Evolutionary conservation across 2,329 filamentous ascomycete species (phyloP), one percentile per base, ranked within the genome.

Genomic region (Diaporthe sp.): DNA sequence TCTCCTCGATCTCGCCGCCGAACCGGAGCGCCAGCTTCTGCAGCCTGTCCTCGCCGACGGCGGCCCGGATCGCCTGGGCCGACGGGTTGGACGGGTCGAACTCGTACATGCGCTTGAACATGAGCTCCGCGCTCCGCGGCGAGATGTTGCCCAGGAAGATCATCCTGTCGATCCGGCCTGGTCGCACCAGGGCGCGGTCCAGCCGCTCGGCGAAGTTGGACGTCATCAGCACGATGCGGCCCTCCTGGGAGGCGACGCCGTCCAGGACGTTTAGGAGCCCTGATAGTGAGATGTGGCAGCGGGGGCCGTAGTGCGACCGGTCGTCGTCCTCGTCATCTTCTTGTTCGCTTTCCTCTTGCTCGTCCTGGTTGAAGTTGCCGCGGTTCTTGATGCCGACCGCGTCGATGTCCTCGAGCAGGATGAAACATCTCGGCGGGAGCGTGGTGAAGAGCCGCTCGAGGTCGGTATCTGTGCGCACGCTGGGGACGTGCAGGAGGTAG

Each of bases 151-250:
- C 85, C 68, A 95, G 91, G 19, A 86, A 81, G 12, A 94, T 87
- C 75, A 54, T 89, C 81, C 90, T 87, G 78, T 95, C 92, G 22
- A 95, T 89, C 2, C 92, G 86, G 0, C 92, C 93, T 0, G 92
- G 92, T 0, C 92, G 86, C 13, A 93, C 86, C 0, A 95, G 85
- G 0, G 92, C 92, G 2, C 86, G 83, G 78, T 94, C 92, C 0
- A 94, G 87, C 69, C 89, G 87, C 67, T 94, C 91, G 0, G 89
- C 88, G 67, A 89, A 87, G 78, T 94, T 95, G 38, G 92, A 93
- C 0, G 92, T 95, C 92, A 95, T 94, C 80, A 95, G 89, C 25
- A 95, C 87, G 35, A 94, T 91, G 22, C 92, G 88, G 2, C 92
- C 93, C 83, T 95, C 92, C 70, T 90, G 89, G 0, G 90, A 91